Evolutionary conservation across 306 rosid genomes (phyloP).

Genomic region (Elaeagnus macrophylla): DNA sequence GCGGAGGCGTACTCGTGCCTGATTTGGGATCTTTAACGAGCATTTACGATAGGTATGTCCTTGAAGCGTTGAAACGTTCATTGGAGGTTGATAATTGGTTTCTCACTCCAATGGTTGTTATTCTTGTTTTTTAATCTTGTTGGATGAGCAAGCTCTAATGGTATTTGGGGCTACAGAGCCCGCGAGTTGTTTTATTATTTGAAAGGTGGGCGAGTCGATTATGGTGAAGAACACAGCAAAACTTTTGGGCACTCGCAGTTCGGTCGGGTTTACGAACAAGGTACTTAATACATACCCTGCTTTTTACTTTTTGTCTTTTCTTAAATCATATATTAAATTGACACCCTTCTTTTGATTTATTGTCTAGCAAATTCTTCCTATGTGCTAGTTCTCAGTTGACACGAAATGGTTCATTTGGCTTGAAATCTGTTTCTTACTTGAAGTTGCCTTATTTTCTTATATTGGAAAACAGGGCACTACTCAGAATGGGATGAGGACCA

Average conservation of each 20-base stretch:
- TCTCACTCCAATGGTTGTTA: not conserved
- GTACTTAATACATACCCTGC: constrained; percentile 31
- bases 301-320: constrained; percentile 5
- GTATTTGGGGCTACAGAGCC: constrained; percentile 49
- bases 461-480: constrained; percentile 61
- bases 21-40: constrained; percentile 92
- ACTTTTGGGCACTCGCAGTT: constrained; percentile 77
- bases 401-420: too few species aligned
- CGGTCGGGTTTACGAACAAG: constrained; percentile 70
- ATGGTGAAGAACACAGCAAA: constrained; percentile 89
- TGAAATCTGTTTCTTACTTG: not conserved
- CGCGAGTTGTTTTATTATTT: constrained; percentile 89
- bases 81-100: not conserved
- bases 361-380: too few species aligned
- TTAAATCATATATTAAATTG: constrained; percentile 8
- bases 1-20: too few species aligned
- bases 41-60: constrained; percentile 60
- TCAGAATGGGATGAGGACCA: constrained; percentile 98
- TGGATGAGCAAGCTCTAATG: constrained; percentile 1
- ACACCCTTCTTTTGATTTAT: too few species aligned
- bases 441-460: constrained; percentile 2
- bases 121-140: not conserved
- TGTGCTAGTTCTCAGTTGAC: too few species aligned
- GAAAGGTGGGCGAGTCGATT: constrained; percentile 92
- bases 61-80: not conserved